phyloP scores from a whole-genome alignment of 805 yeast genomes.

The Ogataea neopini region DNA sequence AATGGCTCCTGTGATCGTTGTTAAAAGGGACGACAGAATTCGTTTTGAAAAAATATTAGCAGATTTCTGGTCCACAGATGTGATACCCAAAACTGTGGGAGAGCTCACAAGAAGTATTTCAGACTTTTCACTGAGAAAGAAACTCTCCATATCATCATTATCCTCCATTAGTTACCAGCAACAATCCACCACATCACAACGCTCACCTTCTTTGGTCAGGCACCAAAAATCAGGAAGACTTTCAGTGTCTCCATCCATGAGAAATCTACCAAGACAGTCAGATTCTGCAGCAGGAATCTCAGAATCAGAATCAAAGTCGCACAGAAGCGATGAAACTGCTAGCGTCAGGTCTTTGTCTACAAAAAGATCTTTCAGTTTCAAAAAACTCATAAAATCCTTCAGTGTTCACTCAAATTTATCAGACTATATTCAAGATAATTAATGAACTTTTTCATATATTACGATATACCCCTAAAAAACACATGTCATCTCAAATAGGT shows the following conservation, averaged over 20 bases:
- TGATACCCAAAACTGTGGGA: slow-evolving; percentile 22
- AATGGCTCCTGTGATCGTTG: slow-evolving; percentile 2
- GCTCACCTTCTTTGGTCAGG: slow-evolving; percentile 13
- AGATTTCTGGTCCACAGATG: slow-evolving; percentile 37
- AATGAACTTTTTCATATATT: background rate
- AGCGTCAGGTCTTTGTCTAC: slow-evolving; percentile 10
- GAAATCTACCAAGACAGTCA: slow-evolving; percentile 9
- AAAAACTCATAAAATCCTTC: slow-evolving; percentile 18
- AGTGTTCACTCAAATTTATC: slow-evolving; percentile 19
- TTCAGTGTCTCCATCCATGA: slow-evolving; percentile 18
- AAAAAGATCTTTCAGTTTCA: slow-evolving; percentile 18
- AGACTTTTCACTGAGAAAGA: slow-evolving; percentile 20
- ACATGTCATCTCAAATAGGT: slow-evolving; percentile 5
- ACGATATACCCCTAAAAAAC: background rate
- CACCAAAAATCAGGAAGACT: slow-evolving; percentile 8
- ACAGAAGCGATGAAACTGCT: background rate
- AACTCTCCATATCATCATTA: slow-evolving; percentile 20
- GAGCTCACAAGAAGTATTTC: slow-evolving; percentile 22
- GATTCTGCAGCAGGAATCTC: slow-evolving; percentile 3
- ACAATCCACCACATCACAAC: slow-evolving; percentile 5
- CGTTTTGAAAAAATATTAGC: slow-evolving; percentile 31
- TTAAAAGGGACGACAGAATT: slow-evolving; percentile 24
- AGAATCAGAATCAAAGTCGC: background rate
- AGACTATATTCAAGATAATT: slow-evolving; percentile 7
- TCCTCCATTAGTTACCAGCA: slow-evolving; percentile 16